Base-by-base conservation (phyloP, 768 basidiomycete genomes). In the Daedalea quercina region DNA sequence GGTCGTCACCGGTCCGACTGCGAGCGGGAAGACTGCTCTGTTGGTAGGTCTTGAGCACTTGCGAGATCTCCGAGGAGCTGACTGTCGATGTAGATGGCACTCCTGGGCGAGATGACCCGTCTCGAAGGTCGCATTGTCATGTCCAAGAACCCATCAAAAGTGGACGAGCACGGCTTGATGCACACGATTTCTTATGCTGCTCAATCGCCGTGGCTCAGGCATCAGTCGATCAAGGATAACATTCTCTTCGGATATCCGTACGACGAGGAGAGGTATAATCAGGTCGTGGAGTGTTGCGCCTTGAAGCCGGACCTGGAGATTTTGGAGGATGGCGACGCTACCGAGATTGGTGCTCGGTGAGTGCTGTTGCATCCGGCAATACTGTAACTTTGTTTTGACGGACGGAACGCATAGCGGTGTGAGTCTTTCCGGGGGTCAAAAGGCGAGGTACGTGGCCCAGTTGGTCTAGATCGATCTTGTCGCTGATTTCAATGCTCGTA, bases 231-330 rank as follows among this genome's bases (percentile, higher is more conserved):
- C 63, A 73, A 73, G 55, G 75, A 77, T 45, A 84, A 84, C 64
- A 83, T 85, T 62, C 64, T 81, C n/a, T 84, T 84, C 52, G 81
- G 80, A 9, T 66, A 65, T 52, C 70, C 68, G 37, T 70, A 65
- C 41, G 85, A 88, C 49, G 81, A 87, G 56, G 80, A 83, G 56
- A 73, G 90, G 46, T 94, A 94, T 58, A 69, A 84, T 9, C 74
- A 72, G 0, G 90, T 92, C 24, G 65, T 94, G n/a, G 84, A 91
- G 48, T 86, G 82, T 13, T 97, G 94, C 62, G 93, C 92, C 1
- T 67, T 98, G 49, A 70, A 65, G 25, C 81, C 87, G 0, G 95
- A 98, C 71, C 67, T 98, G 52, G 80, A 86, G 4, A 78, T 93
- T 11, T 67, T 97, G 1, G 90, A 94, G 52, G 85, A 94, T 60